phyloP scores from a whole-genome alignment of 345 rosid genomes.

The Brassica rapa region DNA sequence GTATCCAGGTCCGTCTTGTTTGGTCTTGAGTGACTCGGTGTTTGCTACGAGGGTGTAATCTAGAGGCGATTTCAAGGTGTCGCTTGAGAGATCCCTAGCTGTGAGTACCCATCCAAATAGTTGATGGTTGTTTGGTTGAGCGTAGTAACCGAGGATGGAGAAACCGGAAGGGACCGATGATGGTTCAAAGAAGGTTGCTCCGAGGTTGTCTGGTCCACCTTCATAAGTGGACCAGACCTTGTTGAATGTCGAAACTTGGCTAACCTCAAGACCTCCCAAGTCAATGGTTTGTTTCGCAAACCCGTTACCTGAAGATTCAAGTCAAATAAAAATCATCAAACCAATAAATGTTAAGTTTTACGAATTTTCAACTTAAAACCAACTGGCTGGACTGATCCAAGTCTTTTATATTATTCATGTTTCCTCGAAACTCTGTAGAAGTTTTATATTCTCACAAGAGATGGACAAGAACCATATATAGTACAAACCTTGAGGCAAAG shows the following conservation, averaged over 20 bases:
- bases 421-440: neutral
- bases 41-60: slow-evolving; percentile 82
- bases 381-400: neutral
- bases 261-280: slow-evolving; percentile 64
- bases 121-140: slow-evolving; percentile 60
- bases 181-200: slow-evolving; percentile 77
- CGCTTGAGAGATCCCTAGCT: slow-evolving; percentile 47
- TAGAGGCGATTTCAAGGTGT: slow-evolving; percentile 50
- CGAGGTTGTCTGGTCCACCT: slow-evolving; percentile 70
- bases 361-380: no score
- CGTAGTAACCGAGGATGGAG: slow-evolving; percentile 60
- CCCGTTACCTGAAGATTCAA: slow-evolving; percentile 49
- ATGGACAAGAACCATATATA: neutral
- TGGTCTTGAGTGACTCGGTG: slow-evolving; percentile 59
- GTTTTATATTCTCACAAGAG: neutral
- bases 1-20: slow-evolving; percentile 65
- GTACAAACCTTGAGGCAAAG: slow-evolving; percentile 51
- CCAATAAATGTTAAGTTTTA: no score
- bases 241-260: slow-evolving; percentile 55
- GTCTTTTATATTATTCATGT: neutral
- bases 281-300: slow-evolving; percentile 60
- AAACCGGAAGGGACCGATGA: slow-evolving; percentile 52
- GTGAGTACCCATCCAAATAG: slow-evolving; percentile 69
- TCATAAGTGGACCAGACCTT: slow-evolving; percentile 61
- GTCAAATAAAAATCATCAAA: slow-evolving; percentile 1